Evolutionary conservation across 2,329 filamentous ascomycete species (phyloP), one percentile per base, ranked within the genome.

Genomic region (Penicillium sclerotigenum): DNA sequence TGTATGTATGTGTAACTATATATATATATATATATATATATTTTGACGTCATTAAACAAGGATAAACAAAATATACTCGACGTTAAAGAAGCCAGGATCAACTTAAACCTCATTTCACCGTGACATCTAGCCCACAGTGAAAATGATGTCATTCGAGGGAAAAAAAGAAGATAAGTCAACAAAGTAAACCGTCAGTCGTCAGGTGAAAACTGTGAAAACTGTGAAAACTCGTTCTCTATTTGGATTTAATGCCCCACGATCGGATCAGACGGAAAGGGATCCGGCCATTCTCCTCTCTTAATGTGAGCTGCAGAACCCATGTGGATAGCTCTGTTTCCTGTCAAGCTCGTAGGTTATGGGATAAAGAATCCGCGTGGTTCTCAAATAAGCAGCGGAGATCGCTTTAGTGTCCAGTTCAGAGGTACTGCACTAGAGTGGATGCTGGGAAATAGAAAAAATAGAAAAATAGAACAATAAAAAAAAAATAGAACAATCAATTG

Each of bases 361-460:
- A 55, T 24, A 52, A 51, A 28, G 40, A 33, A 16, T 46, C 53
- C 47, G 53, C 33, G 13, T 50, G 52, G 51, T 13, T 7, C 34
- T 45, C 33, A 55, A 46, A 46, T 55, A 55, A 52, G 41, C 46
- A 42, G 47, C 41, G 40, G 34, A 56, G 53, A 56, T 56, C 53
- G 40, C 20, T 36, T 50, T 50, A 55, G 47, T 50, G 34, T 48
- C 7, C 6, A 22, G 26, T n/a, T 37, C 13, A 26, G 14, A n/a
- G 14, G 6, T 22, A 48, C 22, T 18, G 13, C 22, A 29, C 18
- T 16, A 47, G 31, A 43, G 47, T 55, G 47, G 53, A 28, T 42
- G 16, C 37, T 13, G 33, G 16, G 28, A 29, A 29, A 28, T 28
- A n/a, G n/a, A n/a, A n/a, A n/a, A n/a, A n/a, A n/a, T n/a, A n/a